Evolutionary conservation across 768 basidiomycete species (phyloP).

Genomic region (Boletellus sp.): DNA sequence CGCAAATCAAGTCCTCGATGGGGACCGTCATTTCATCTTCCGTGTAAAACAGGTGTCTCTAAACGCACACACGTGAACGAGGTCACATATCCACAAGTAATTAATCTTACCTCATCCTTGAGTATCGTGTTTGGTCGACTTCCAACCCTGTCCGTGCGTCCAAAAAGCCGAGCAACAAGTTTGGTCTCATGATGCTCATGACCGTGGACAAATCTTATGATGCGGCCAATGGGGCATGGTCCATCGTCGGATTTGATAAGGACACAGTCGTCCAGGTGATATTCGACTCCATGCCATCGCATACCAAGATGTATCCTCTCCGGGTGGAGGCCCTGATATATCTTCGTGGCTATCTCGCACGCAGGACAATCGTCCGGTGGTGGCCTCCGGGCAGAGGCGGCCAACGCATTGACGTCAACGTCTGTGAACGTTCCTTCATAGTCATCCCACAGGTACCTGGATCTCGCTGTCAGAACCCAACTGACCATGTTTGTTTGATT

Average conservation of each 20-base stretch:
- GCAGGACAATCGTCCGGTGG: constrained; percentile 53
- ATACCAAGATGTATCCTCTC: constrained; percentile 40
- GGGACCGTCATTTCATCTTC: constrained; percentile 37
- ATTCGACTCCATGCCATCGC: constrained; percentile 43
- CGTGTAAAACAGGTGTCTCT: constrained; percentile 66
- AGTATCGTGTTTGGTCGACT: constrained; percentile 38
- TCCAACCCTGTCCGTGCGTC: constrained; percentile 41
- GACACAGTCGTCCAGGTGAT: constrained; percentile 62
- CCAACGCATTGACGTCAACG: constrained; percentile 30
- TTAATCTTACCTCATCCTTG: constrained; percentile 52
- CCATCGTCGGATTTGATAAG: constrained; percentile 46
- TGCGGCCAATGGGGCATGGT: constrained; percentile 55
- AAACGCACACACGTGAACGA: background rate
- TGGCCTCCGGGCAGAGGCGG: background rate
- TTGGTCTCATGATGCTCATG: constrained; percentile 13
- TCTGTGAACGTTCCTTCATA: constrained; percentile 44
- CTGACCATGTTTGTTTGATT: background rate
- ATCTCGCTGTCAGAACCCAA: background rate
- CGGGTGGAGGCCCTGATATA: constrained; percentile 30
- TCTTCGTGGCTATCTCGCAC: constrained; percentile 38
- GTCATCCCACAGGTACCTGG: constrained; percentile 51
- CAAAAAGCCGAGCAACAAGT: constrained; percentile 44
- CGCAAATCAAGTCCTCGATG: constrained; percentile 41
- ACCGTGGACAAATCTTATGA: constrained; percentile 34
- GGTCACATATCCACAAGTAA: background rate